These are phyloP conservation scores for Lantana camara DNA, from an alignment of 257 asterid genomes.

Conservation along the genomic window DNA sequence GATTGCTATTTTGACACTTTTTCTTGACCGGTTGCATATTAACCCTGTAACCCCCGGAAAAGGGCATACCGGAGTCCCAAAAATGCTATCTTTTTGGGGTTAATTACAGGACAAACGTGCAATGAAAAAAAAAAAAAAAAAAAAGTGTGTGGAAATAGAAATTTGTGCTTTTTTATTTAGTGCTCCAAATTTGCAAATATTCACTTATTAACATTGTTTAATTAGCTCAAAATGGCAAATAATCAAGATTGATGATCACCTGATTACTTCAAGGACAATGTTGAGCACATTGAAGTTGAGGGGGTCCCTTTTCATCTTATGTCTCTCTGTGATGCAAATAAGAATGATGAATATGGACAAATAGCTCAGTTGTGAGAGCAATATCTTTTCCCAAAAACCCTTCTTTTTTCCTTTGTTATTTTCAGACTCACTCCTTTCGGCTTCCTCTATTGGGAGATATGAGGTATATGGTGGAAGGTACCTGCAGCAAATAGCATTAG, in stretches of 20 bases:
- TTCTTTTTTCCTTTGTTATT: neutral
- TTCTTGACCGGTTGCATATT: too few relatives aligned
- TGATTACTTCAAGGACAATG: constrained; percentile 47
- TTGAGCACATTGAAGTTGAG: constrained; percentile 58
- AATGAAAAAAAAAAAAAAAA: too few relatives aligned
- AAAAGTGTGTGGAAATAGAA: too few relatives aligned
- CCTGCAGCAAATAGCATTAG: constrained; percentile 31
- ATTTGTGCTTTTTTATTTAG: too few relatives aligned
- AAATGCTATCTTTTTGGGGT: too few relatives aligned
- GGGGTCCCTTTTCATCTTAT: constrained; percentile 47
- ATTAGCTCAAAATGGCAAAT: too few relatives aligned
- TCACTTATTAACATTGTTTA: too few relatives aligned
- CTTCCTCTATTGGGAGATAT: constrained; percentile 36
- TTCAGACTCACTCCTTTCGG: neutral
- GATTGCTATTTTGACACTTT: too few relatives aligned
- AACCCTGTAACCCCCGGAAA: too few relatives aligned
- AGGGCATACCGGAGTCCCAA: too few relatives aligned
- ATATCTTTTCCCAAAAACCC: constrained; percentile 14
- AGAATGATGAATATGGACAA: constrained; percentile 43
- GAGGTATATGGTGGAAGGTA: constrained; percentile 59
- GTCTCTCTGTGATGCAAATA: constrained; percentile 50
- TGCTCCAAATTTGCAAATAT: too few relatives aligned
- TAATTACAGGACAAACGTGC: too few relatives aligned
- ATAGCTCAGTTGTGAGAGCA: constrained; percentile 48
- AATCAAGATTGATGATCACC: constrained; percentile 37